Evolutionary conservation across 2,329 filamentous ascomycete species (phyloP), one percentile per base, ranked within the genome.

Genomic region (Exophiala viscosa): DNA sequence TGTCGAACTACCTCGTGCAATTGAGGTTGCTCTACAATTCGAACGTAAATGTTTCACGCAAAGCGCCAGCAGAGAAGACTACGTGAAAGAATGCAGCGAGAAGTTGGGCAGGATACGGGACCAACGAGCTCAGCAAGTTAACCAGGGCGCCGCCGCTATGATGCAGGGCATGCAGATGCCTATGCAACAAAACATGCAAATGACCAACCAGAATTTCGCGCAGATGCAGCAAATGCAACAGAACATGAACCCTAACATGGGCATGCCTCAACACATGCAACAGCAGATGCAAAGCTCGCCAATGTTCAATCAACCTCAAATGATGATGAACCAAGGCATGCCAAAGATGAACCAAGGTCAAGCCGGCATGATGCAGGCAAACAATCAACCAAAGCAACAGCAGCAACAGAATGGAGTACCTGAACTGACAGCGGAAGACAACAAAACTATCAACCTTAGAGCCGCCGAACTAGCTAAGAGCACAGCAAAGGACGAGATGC

Each of bases 261-360:
- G 41, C 28, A 78, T 79, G 54, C 71, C 75, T 10, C 70, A 74
- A 15, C 76, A 78, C 52, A 70, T 79, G 56, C 75, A 74, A 49
- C 74, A 73, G 48, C 75, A 68, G 18, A 74, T 79, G 70, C 78
- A 79, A 58, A 64, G 72, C 3, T 78, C 77, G 2, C 72, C 76
- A 0, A 74, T 80, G 39, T 60, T 67, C 17, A 67, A 64, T 36
- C 72, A 73, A 66, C 54, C 47, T 13, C 64, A 65, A 28, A 58
- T 59, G 10, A 57, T 53, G 48, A 45, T 52, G 45, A 62, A 62
- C 8, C 65, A 60, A 48, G 58, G 52, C 14, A 43, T 61, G 46
- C 58, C 40, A 45, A 59, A 51, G 49, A 60, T 59, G 23, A 51
- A 54, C 40, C 58, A 61, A 18, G 50, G 52, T 34, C 62, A 55